phyloP scores from a whole-genome alignment of 83 land plant species.

The Picea mariana region DNA sequence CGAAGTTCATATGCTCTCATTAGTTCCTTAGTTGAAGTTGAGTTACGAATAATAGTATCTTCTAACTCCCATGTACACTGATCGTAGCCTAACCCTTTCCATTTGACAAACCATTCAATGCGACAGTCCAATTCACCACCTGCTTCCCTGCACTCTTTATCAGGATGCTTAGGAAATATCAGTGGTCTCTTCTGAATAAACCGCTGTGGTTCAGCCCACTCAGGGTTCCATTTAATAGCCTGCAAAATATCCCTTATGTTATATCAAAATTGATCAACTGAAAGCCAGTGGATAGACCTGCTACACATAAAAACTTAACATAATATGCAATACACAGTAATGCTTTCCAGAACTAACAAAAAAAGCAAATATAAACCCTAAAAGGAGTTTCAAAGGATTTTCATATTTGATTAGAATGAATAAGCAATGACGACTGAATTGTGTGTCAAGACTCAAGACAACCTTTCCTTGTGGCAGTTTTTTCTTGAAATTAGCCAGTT shows the following conservation, averaged over 20 bases:
- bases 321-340: no score
- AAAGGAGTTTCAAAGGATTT: background rate
- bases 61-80: constrained; percentile 81
- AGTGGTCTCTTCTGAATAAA: constrained; percentile 52
- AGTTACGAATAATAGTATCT: constrained; percentile 33
- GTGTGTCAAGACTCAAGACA: background rate
- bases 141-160: background rate
- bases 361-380: background rate
- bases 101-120: constrained; percentile 82
- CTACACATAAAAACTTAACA: no score
- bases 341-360: background rate
- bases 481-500: constrained; percentile 46
- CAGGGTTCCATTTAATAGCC: constrained; percentile 49
- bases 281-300: background rate
- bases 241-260: constrained; percentile 17
- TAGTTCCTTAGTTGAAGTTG: constrained; percentile 34
- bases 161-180: constrained; percentile 12
- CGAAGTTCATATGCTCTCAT: constrained; percentile 50
- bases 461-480: constrained; percentile 46
- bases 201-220: constrained; percentile 76
- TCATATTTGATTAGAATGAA: background rate
- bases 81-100: constrained; percentile 80
- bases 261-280: background rate
- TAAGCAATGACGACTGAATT: background rate
- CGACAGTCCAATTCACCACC: background rate